Evolutionary conservation across 176 grass and related monocot species (phyloP).

Genomic region (Carex parvula): DNA sequence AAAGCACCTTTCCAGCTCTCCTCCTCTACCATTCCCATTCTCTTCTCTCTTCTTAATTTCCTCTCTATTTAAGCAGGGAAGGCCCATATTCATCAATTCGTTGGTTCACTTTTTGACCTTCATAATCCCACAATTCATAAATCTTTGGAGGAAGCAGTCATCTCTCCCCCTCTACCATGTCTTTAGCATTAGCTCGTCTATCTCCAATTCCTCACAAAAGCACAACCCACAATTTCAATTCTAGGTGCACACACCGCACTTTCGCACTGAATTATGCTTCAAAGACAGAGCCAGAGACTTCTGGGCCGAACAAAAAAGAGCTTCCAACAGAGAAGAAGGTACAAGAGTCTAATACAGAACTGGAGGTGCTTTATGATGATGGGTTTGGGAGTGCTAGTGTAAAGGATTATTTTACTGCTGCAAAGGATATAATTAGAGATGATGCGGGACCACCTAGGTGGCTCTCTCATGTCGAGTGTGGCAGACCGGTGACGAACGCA

Average conservation of each 20-base stretch:
- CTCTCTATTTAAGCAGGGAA: neutral
- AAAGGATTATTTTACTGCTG: conserved; percentile 73
- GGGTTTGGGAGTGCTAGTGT: conserved; percentile 71
- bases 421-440: conserved; percentile 48
- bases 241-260: neutral
- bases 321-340: conserved; percentile 18
- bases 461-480: conserved; percentile 78
- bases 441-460: conserved; percentile 77
- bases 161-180: conserved; percentile 24
- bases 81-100: too few relatives aligned
- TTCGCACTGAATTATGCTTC: conserved; percentile 15
- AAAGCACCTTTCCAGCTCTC: neutral
- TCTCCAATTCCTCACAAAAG: conserved; percentile 20
- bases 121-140: neutral
- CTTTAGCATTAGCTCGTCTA: conserved; percentile 5
- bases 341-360: neutral
- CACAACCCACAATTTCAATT: neutral
- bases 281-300: neutral
- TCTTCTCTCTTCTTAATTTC: neutral
- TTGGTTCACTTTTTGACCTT: neutral
- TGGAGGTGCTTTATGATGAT: conserved; percentile 66
- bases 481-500: conserved; percentile 40
- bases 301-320: neutral
- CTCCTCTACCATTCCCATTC: neutral
- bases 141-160: neutral